These are phyloP conservation scores for Fusarium zealandicum DNA, from an alignment of 2,329 filamentous ascomycete genomes.

Conservation along the genomic window DNA sequence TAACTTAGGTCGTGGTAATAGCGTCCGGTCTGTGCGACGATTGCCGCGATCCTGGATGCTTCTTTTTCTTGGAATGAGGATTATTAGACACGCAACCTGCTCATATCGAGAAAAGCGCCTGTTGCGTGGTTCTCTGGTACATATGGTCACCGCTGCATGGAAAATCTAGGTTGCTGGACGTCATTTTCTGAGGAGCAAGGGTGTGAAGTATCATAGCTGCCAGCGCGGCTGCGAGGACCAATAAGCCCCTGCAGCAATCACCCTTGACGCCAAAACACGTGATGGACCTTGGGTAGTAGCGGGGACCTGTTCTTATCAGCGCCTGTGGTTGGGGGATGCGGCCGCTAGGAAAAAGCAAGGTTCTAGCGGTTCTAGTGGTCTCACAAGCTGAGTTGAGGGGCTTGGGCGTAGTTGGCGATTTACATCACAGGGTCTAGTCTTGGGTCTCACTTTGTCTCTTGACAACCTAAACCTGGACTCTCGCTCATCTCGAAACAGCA, in stretches of 20 bases:
- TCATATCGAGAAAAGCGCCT: neutral
- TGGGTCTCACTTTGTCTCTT: constrained; percentile 12
- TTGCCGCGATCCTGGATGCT: neutral
- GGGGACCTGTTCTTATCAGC: neutral
- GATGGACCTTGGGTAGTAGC: constrained; percentile 9
- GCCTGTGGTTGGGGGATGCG: constrained; percentile 8
- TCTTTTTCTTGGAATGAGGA: neutral
- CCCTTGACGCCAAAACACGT: constrained; percentile 38
- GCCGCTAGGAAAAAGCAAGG: constrained; percentile 20
- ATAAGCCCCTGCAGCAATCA: constrained; percentile 6
- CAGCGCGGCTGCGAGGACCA: constrained; percentile 29
- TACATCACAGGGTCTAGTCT: constrained; percentile 31
- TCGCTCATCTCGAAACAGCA: neutral
- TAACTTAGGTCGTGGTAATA: neutral
- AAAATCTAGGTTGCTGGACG: constrained; percentile 19
- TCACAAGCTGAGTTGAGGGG: constrained; percentile 26
- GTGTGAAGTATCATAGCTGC: constrained; percentile 6
- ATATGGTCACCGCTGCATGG: constrained; percentile 7
- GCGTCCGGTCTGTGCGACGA: constrained; percentile 12
- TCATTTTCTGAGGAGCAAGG: constrained; percentile 15
- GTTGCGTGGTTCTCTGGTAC: neutral
- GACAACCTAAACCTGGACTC: neutral
- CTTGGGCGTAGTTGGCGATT: constrained; percentile 31
- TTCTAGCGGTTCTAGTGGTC: constrained; percentile 20
- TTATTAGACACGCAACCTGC: constrained; percentile 3